Conservation (phyloP, 176 grass and related monocot genomes). For the Stipa capillata region DNA sequence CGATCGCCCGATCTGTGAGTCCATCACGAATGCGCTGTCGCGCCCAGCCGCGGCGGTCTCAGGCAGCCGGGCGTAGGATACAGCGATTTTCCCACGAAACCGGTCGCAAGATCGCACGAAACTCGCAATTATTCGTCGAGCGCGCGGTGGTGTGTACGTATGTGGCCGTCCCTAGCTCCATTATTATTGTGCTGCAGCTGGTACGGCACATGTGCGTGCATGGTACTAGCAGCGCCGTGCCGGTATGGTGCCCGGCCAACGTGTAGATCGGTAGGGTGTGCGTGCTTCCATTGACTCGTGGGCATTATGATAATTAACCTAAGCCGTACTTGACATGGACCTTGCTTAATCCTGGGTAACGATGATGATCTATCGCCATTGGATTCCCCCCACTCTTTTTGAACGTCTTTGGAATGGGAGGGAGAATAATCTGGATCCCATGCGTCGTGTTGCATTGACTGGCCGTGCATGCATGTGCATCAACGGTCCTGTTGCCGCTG, state of each 20-base stretch:
- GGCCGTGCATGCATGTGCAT: constrained; percentile 2
- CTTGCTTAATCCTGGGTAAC: neutral
- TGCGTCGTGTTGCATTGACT: neutral
- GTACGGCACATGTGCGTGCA: neutral
- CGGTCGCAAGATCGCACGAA: neutral
- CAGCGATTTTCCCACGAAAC: neutral
- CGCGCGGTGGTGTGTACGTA: neutral
- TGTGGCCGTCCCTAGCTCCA: neutral
- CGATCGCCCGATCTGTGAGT: neutral
- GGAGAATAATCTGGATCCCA: neutral
- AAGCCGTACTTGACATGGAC: neutral
- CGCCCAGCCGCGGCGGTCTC: no score
- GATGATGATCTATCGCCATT: neutral
- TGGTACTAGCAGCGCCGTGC: neutral
- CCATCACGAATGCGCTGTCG: neutral
- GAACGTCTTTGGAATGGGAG: neutral
- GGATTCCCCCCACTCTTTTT: neutral
- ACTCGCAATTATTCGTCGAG: neutral
- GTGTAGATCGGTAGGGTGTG: neutral
- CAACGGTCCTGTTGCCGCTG: neutral
- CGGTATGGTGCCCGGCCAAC: no score
- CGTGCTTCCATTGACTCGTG: neutral
- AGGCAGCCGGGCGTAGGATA: neutral
- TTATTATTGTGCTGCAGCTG: neutral
- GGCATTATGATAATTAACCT: neutral